phyloP scores from a whole-genome alignment of 345 rosid species.

The Viola odorata region DNA sequence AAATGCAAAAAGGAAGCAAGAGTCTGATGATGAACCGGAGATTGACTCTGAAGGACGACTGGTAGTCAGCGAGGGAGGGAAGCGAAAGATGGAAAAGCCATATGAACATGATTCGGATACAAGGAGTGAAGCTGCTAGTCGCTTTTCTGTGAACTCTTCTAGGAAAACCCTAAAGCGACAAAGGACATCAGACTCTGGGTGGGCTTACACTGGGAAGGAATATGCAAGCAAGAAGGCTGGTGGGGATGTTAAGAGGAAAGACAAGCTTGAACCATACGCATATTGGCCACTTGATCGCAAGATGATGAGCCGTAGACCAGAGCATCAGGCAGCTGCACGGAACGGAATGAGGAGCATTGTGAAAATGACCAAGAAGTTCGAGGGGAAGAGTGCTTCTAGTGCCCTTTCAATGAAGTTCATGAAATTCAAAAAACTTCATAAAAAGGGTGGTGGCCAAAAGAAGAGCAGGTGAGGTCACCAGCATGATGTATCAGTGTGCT shows the following conservation, averaged over 20 bases:
- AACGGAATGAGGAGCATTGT: conserved; percentile 87
- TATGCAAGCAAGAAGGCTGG: conserved; percentile 84
- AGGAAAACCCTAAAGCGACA: conserved; percentile 57
- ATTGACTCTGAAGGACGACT: conserved; percentile 76
- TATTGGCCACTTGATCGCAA: conserved; percentile 97
- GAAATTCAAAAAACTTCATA: conserved; percentile 23
- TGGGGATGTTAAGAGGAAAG: conserved; percentile 83
- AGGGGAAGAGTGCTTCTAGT: conserved; percentile 64
- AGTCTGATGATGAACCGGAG: conserved; percentile 81
- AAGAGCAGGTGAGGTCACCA: conserved; percentile 17
- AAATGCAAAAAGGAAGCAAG: conserved; percentile 49
- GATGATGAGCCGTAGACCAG: conserved; percentile 92
- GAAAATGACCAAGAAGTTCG: conserved; percentile 63
- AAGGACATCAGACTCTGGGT: conserved; percentile 68
- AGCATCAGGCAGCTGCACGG: conserved; percentile 79
- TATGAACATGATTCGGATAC: conserved; percentile 44
- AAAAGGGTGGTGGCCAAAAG: conserved; percentile 42
- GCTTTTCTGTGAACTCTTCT: conserved; percentile 38
- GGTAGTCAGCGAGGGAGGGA: conserved; percentile 52
- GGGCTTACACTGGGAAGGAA: conserved; percentile 85
- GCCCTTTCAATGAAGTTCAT: conserved; percentile 39
- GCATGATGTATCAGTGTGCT: background rate
- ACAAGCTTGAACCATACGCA: conserved; percentile 88
- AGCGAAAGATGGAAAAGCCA: conserved; percentile 35
- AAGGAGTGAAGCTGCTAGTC: conserved; percentile 56